Percentiles rank a stretch among this genome's conserved stretches.
phyloP scores from a whole-genome alignment of 2,329 filamentous ascomycete genomes.

The Macrophomina phaseolina region DNA sequence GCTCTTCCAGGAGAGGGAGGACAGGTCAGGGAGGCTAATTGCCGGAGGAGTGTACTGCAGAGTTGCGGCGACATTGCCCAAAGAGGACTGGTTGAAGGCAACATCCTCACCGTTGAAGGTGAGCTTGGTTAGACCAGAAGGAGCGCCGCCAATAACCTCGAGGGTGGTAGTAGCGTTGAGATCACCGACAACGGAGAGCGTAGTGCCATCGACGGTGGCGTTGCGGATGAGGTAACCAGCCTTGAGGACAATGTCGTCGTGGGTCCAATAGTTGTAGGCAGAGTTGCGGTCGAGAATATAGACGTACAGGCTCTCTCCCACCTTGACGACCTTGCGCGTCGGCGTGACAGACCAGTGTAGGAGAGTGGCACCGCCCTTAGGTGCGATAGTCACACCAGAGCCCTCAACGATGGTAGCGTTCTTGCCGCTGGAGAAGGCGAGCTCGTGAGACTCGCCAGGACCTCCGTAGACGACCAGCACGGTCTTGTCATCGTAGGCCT shows the following conservation, averaged over 20 bases:
- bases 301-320: constrained; percentile 58
- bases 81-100: constrained; percentile 48
- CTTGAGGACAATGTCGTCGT: constrained; percentile 61
- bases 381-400: constrained; percentile 42
- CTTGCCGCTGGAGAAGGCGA: constrained; percentile 54
- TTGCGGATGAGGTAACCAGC: constrained; percentile 69
- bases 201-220: constrained; percentile 60
- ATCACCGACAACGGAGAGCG: constrained; percentile 70
- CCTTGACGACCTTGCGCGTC: constrained; percentile 58
- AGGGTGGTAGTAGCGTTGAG: constrained; percentile 72
- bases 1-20: constrained; percentile 68
- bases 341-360: constrained; percentile 63
- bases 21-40: constrained; percentile 63
- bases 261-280: constrained; percentile 36
- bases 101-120: constrained; percentile 63
- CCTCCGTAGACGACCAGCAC: constrained; percentile 70
- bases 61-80: constrained; percentile 57
- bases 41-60: constrained; percentile 58
- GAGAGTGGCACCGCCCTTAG: constrained; percentile 52
- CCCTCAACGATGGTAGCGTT: constrained; percentile 49
- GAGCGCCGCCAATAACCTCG: constrained; percentile 70
- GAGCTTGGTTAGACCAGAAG: constrained; percentile 58
- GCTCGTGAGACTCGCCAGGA: constrained; percentile 66
- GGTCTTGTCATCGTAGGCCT: constrained; percentile 64
- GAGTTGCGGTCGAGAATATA: constrained; percentile 58